phyloP scores from a whole-genome alignment of 2,329 filamentous ascomycete species.

The Falciphora oryzae region DNA sequence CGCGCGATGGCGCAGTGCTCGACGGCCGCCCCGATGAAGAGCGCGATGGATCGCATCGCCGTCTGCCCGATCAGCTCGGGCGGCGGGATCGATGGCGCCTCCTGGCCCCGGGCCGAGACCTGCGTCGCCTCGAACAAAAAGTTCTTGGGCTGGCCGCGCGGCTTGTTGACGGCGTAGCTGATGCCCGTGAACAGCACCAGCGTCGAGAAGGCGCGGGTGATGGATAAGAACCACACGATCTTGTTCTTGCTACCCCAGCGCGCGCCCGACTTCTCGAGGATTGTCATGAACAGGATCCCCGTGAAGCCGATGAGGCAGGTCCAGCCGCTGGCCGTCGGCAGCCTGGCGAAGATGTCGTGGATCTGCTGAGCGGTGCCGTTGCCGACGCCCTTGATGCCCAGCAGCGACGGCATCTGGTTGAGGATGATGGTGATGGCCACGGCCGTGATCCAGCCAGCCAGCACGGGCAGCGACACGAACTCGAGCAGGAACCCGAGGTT shows the following conservation, averaged over 20 bases:
- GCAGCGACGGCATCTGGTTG: slow-evolving; percentile 56
- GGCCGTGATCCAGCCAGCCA: slow-evolving; percentile 61
- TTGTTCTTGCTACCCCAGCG: slow-evolving; percentile 54
- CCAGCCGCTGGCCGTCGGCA: slow-evolving; percentile 51
- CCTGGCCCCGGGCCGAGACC: slow-evolving; percentile 49
- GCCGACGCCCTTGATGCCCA: slow-evolving; percentile 46
- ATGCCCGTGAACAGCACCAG: slow-evolving; percentile 58
- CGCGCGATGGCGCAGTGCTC: slow-evolving; percentile 62
- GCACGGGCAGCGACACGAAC: slow-evolving; percentile 59
- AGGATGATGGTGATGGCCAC: slow-evolving; percentile 61
- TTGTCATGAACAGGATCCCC: slow-evolving; percentile 48
- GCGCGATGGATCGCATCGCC: slow-evolving; percentile 48
- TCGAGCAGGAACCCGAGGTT: slow-evolving; percentile 61
- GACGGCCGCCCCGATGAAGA: slow-evolving; percentile 54
- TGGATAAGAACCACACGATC: slow-evolving; percentile 51
- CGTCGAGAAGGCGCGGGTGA: slow-evolving; percentile 54
- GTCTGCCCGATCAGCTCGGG: slow-evolving; percentile 45
- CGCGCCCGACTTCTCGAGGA: slow-evolving; percentile 52
- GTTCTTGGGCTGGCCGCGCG: slow-evolving; percentile 30
- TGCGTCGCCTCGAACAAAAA: slow-evolving; percentile 54
- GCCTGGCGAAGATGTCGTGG: slow-evolving; percentile 49
- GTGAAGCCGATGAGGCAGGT: slow-evolving; percentile 55
- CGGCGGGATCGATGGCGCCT: slow-evolving; percentile 41
- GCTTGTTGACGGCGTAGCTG: slow-evolving; percentile 56
- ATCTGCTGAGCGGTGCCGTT: slow-evolving; percentile 51